phyloP scores from a whole-genome alignment of 768 basidiomycete species.

The Collybia nuda region DNA sequence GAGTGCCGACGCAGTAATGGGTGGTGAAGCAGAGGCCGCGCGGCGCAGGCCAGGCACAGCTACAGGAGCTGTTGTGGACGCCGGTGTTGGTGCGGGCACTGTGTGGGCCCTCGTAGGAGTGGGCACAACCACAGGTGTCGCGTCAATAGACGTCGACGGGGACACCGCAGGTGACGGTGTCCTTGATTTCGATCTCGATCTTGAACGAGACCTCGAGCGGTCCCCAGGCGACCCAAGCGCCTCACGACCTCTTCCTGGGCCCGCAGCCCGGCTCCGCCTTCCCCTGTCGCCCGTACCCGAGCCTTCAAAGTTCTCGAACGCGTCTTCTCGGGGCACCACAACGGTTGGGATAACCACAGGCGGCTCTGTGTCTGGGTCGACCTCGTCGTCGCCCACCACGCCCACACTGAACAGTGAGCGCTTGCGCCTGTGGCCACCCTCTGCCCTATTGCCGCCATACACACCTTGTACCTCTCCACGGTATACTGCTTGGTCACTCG shows the following conservation, averaged over 20 bases:
- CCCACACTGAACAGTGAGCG: constrained; percentile 16
- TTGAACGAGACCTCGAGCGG: constrained; percentile 32
- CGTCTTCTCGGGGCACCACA: constrained; percentile 28
- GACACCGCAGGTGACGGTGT: constrained; percentile 44
- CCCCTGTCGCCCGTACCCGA: constrained; percentile 57
- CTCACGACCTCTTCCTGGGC: constrained; percentile 8
- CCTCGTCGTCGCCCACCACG: constrained; percentile 11
- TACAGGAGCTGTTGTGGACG: no score
- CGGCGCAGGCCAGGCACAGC: constrained; percentile 6
- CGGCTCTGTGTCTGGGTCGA: constrained; percentile 9
- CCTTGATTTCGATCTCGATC: constrained; percentile 42
- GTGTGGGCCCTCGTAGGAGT: no score
- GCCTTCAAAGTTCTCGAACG: constrained; percentile 61
- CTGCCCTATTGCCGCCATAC: no score
- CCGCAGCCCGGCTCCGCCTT: constrained; percentile 18
- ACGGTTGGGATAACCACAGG: constrained; percentile 14
- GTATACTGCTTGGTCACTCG: constrained; percentile 14
- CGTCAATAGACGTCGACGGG: constrained; percentile 15
- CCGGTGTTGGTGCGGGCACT: no score
- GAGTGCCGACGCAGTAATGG: constrained; percentile 9
- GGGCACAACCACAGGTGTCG: constrained; percentile 4
- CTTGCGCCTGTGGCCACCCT: background rate
- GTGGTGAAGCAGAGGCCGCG: constrained; percentile 20
- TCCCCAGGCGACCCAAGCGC: constrained; percentile 14
- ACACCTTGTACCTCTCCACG: background rate